phyloP scores from a whole-genome alignment of 1,284 basidiomycete genomes.

The Leccinum variabile region DNA sequence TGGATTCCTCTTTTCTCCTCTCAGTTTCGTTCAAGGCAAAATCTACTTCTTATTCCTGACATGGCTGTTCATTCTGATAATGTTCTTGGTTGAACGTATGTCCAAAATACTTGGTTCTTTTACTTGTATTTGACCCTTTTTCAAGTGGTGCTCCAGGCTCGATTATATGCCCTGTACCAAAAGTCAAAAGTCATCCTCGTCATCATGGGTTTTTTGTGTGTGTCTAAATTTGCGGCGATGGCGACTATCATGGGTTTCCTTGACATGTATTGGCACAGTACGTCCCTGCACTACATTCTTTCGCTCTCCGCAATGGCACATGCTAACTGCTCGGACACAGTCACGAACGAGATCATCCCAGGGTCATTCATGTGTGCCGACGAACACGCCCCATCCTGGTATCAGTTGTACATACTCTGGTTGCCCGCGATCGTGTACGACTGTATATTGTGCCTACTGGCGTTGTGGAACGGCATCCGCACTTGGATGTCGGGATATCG shows the following conservation, averaged over 20 bases:
- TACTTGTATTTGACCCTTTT: not conserved
- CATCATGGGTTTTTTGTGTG: conserved; percentile 12
- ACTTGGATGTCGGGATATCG: conserved; percentile 6
- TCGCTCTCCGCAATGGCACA: no score
- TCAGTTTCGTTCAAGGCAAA: conserved; percentile 11
- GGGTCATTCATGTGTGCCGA: conserved; percentile 21
- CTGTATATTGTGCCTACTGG: conserved; percentile 15
- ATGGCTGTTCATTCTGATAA: not conserved
- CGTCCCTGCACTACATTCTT: not conserved
- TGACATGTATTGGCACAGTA: conserved; percentile 7
- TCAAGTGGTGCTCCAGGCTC: conserved; percentile 18
- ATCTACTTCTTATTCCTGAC: conserved; percentile 7
- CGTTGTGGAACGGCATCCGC: conserved; percentile 13
- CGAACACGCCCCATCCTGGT: conserved; percentile 10
- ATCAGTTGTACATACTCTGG: conserved; percentile 17
- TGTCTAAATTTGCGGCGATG: conserved; percentile 13
- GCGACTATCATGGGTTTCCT: conserved; percentile 2
- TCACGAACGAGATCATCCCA: conserved; percentile 10
- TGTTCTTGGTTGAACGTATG: conserved; percentile 17
- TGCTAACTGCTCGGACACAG: not conserved
- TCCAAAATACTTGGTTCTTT: not conserved
- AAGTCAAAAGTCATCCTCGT: conserved; percentile 12
- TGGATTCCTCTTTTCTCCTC: not conserved
- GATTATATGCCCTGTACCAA: conserved; percentile 20
- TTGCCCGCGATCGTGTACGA: conserved; percentile 18